Evolutionary conservation across 306 rosid genomes (phyloP).

Genomic region (Alnus rubra): DNA sequence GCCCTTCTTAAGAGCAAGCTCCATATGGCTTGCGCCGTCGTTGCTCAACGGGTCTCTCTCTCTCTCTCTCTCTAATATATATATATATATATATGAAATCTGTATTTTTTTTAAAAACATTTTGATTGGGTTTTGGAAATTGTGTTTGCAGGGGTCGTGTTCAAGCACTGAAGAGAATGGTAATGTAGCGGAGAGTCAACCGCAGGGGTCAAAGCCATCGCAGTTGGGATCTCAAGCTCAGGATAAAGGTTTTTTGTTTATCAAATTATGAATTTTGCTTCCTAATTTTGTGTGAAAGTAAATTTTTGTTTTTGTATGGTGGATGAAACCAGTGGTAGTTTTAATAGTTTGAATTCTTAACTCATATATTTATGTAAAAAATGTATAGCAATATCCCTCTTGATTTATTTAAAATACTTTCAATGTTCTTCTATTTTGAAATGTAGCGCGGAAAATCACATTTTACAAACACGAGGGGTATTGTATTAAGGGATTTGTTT

Average conservation of each 20-base stretch:
- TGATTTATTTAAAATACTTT: too few species aligned
- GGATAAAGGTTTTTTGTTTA: conserved; percentile 18
- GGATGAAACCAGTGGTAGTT: background rate
- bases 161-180: conserved; percentile 36
- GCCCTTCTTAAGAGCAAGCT: conserved; percentile 50
- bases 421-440: too few species aligned
- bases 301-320: background rate
- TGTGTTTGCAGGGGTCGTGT: conserved; percentile 38
- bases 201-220: conserved; percentile 21
- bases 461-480: too few species aligned
- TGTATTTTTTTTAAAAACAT: too few species aligned
- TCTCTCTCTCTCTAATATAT: background rate
- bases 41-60: conserved; percentile 44
- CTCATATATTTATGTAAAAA: background rate
- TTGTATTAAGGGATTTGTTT: too few species aligned
- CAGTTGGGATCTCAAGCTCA: conserved; percentile 36
- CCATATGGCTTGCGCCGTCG: conserved; percentile 59
- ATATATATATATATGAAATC: background rate
- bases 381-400: background rate
- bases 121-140: background rate
- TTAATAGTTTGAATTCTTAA: background rate
- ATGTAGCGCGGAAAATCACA: too few species aligned
- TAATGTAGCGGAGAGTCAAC: conserved; percentile 23
- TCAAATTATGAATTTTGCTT: background rate
- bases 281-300: background rate